phyloP scores from a whole-genome alignment of 805 yeast species.

The Candida ulmi region DNA sequence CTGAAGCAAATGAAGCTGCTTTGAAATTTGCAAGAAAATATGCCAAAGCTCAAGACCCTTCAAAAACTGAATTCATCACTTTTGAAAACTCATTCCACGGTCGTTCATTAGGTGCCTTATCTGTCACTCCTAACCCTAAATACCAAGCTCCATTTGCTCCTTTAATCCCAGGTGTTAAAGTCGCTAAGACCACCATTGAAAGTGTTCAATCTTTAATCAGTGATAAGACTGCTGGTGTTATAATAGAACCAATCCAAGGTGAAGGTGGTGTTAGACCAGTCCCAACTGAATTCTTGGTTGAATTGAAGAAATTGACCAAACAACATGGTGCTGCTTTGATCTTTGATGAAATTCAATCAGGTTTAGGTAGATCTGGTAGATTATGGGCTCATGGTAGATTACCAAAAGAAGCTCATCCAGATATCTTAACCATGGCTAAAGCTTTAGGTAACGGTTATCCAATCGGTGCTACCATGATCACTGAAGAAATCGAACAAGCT shows the following conservation, averaged over 20 bases:
- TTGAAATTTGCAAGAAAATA: conserved; percentile 74
- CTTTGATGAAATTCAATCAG: conserved; percentile 96
- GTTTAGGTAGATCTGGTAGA: conserved; percentile 87
- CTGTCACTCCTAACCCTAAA: conserved; percentile 89
- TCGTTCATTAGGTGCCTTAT: conserved; percentile 86
- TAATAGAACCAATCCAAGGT: conserved; percentile 96
- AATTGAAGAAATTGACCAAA: conserved; percentile 61
- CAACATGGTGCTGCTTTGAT: conserved; percentile 71
- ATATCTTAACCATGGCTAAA: conserved; percentile 89
- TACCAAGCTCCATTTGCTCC: conserved; percentile 91
- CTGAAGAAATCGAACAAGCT: conserved; percentile 67
- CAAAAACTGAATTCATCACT: conserved; percentile 75
- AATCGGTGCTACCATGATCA: conserved; percentile 87
- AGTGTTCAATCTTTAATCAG: conserved; percentile 45
- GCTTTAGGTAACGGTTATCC: conserved; percentile 97
- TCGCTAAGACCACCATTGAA: conserved; percentile 57
- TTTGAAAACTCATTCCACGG: conserved; percentile 93
- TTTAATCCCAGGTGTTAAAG: conserved; percentile 80
- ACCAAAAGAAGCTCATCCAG: conserved; percentile 85
- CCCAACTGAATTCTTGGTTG: conserved; percentile 54
- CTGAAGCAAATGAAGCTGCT: conserved; percentile 80
- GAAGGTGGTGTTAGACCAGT: conserved; percentile 90
- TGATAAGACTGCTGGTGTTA: conserved; percentile 68
- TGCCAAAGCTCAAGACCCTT: conserved; percentile 51
- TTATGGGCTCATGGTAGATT: conserved; percentile 86